Conservation (phyloP, 2,329 filamentous ascomycete species). For the Fusarium pseudoanthophilum region DNA sequence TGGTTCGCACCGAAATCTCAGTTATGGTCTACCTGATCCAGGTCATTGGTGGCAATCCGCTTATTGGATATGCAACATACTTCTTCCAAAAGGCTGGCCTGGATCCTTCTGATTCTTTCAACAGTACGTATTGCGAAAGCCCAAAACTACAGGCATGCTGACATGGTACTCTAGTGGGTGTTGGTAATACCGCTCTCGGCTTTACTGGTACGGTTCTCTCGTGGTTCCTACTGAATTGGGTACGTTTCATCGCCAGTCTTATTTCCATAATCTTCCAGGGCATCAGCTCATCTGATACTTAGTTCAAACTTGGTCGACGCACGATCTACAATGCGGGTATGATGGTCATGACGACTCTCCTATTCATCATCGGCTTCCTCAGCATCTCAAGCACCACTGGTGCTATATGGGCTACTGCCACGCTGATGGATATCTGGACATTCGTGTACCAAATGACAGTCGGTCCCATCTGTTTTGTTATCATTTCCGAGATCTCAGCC, state of each 20-base stretch:
- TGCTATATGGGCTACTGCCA: slow-evolving; percentile 50
- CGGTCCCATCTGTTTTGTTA: slow-evolving; percentile 55
- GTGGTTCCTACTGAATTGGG: slow-evolving; percentile 47
- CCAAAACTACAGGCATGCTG: not conserved
- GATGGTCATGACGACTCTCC: slow-evolving; percentile 53
- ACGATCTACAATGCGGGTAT: slow-evolving; percentile 54
- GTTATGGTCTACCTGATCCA: slow-evolving; percentile 56
- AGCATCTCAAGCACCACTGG: slow-evolving; percentile 35
- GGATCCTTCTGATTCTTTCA: slow-evolving; percentile 50
- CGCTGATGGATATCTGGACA: slow-evolving; percentile 57
- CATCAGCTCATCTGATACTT: not conserved
- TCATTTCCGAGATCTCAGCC: slow-evolving; percentile 55
- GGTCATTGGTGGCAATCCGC: slow-evolving; percentile 51
- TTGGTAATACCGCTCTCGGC: slow-evolving; percentile 54
- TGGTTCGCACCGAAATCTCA: slow-evolving; percentile 57
- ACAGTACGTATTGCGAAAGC: not conserved
- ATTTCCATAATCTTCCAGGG: fast-evolving
- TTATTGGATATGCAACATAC: slow-evolving; percentile 58
- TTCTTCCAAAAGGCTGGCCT: slow-evolving; percentile 59
- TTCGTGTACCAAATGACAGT: slow-evolving; percentile 55
- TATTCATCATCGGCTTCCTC: slow-evolving; percentile 53
- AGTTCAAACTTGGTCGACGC: slow-evolving; percentile 51
- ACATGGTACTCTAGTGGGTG: slow-evolving; percentile 46
- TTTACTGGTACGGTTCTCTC: slow-evolving; percentile 56
- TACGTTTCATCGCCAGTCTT: not conserved